These are phyloP conservation scores for Biscogniauxia marginata DNA, from an alignment of 2,329 filamentous ascomycete genomes.

Conservation along the genomic window DNA sequence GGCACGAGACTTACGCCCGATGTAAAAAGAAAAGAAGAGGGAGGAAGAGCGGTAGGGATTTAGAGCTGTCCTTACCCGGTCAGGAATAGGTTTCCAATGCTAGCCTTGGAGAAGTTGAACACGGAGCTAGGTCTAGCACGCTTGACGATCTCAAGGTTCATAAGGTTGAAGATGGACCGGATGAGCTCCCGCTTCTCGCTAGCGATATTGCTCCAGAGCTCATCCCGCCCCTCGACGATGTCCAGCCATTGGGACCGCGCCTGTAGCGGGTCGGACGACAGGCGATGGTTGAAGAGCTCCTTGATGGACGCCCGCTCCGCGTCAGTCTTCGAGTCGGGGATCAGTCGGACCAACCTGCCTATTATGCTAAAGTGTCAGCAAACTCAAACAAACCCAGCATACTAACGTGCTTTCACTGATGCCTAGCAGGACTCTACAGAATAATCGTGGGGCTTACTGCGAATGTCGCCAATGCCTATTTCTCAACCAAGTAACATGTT, in stretches of 20 bases:
- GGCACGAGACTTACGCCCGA: too few relatives aligned
- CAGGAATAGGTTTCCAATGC: slow-evolving; percentile 76
- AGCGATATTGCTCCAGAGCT: slow-evolving; percentile 70
- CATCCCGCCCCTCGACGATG: slow-evolving; percentile 79
- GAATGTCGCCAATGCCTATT: slow-evolving; percentile 34
- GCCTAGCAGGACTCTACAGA: too few relatives aligned
- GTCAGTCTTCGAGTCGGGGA: slow-evolving; percentile 64
- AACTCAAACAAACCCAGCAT: not conserved
- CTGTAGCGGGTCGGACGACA: slow-evolving; percentile 57
- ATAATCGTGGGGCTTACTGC: slow-evolving; percentile 30
- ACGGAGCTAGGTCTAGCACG: slow-evolving; percentile 68
- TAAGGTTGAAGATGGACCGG: slow-evolving; percentile 71
- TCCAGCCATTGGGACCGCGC: slow-evolving; percentile 83
- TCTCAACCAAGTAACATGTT: too few relatives aligned
- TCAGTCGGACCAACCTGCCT: slow-evolving; percentile 88
- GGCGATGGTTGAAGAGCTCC: slow-evolving; percentile 81
- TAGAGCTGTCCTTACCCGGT: slow-evolving; percentile 58
- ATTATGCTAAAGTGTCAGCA: slow-evolving; percentile 1
- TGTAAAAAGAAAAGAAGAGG: not conserved
- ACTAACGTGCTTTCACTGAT: not conserved
- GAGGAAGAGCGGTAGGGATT: not conserved
- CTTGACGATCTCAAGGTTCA: slow-evolving; percentile 78
- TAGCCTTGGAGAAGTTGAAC: slow-evolving; percentile 76
- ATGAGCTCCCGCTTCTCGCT: slow-evolving; percentile 75
- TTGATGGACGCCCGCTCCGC: slow-evolving; percentile 74